Base-by-base conservation (phyloP, 768 basidiomycete species). In the Xerocomellus amylosporus region DNA sequence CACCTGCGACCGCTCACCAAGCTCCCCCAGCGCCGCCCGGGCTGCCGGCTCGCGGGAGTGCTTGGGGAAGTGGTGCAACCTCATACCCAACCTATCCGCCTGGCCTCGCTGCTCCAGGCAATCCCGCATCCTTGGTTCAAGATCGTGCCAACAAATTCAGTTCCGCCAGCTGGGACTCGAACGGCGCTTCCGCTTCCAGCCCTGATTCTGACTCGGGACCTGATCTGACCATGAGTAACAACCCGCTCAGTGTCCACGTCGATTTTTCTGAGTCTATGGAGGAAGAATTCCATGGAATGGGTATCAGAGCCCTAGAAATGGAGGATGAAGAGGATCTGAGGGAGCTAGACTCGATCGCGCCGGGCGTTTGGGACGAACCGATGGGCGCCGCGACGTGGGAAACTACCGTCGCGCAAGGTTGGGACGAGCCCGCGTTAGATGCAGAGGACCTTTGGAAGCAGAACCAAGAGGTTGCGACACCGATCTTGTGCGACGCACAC, bases 401-500 rank as follows among this genome's bases (percentile, higher is more conserved):
- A 2, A 28, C 31, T 2, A 40, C 43, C 1, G 41, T 22, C 0
- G 20, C 4, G 4, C 0, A 4, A 1, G 26, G 26, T 1, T 69
- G 68, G 68, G 59, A 57, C 28, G 48, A 65, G 8, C 56, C 49
- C 7, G 43, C 38, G 6, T 2, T 51, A 41, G 70, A 69, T 47
- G 72, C 63, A 30, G 63, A 63, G 47, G 50, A 54, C 26, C 57
- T 46, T 5, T 71, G 64, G 69, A 45, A 15, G 8, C 36, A 63
- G 50, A 30, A 38, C 24, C 49, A 57, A 50, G 44, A 55, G 28
- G 9, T 41, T 12, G 42, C 26, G 17, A 51, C 54, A 40, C 60
- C 58, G 45, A 37, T 55, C 6, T 28, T 65, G 45, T 75, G 74
- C 55, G 57, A 52, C 1, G 70, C 65, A 28, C 74, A 75, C 43